Evolutionary conservation across 106 monocot species (phyloP), one percentile per base, ranked within the genome.

Genomic region (Hemerocallis citrina): DNA sequence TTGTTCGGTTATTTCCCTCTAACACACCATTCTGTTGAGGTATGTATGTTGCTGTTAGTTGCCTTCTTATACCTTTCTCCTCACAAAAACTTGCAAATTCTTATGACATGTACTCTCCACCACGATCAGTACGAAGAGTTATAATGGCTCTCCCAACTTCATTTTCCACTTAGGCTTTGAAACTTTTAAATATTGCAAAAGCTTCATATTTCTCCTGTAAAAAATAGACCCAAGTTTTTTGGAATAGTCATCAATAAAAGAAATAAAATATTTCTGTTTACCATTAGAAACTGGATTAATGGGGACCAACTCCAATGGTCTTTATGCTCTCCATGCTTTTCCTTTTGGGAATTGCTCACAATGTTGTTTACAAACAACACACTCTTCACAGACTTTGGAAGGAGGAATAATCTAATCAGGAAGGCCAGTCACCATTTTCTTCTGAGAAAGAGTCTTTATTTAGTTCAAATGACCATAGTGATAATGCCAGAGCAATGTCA

Each of bases 181-280:
- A 64, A 11, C 5, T 34, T 34, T 51, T 50, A 35, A 64, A 50
- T n/a, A 34, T 14, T 8, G 21, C 5, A 27, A 61, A 16, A 14
- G 37, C 61, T 43, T 61, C 7, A 36, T 24, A 42, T 25, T 61
- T 61, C 4, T 61, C 25, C 6, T 11, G 30, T 25, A 61, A 61
- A 27, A 61, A 61, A 40, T 61, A 61, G 27, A 42, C 40, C 61
- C 23, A 42, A 11, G 11, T 41, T 44, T 61, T 61, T 9, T 17
- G 29, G 23, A 42, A 42, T 36, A 61, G 43, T 61, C 61, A 42
- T 61, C 42, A 42, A 61, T 43, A 28, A 61, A 27, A 13, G 61
- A 25, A 61, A 61, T 40, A 9, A 41, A 20, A 36, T 61, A 61
- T 28, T 21, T 38, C 11, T 61, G 40, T 13, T 15, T 14, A 25